phyloP scores from a whole-genome alignment of 2,329 filamentous ascomycete species.

The Coniochaeta sp. region DNA sequence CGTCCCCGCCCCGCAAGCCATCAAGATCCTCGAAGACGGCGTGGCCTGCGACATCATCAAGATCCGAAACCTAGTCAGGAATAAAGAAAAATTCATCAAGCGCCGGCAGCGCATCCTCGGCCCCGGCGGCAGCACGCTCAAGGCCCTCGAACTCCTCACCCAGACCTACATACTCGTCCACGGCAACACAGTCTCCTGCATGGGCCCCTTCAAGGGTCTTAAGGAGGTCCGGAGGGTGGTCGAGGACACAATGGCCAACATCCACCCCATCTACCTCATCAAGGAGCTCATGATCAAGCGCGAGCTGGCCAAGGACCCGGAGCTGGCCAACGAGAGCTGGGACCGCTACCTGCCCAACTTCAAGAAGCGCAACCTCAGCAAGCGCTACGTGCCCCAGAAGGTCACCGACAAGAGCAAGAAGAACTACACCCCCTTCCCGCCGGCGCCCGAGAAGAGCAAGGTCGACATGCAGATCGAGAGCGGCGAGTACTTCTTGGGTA shows the following conservation, averaged over 20 bases:
- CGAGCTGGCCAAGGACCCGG: slow-evolving; percentile 72
- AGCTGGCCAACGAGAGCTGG: slow-evolving; percentile 83
- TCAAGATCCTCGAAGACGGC: slow-evolving; percentile 91
- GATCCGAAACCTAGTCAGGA: slow-evolving; percentile 80
- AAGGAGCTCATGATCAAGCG: slow-evolving; percentile 77
- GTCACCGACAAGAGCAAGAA: slow-evolving; percentile 93
- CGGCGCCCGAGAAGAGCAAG: slow-evolving; percentile 97
- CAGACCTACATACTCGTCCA: slow-evolving; percentile 91
- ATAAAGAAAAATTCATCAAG: slow-evolving; percentile 95
- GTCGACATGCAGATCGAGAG: slow-evolving; percentile 95
- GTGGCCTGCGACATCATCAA: slow-evolving; percentile 94
- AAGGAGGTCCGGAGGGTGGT: slow-evolving; percentile 88
- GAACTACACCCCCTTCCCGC: slow-evolving; percentile 93
- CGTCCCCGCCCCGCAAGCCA: slow-evolving; percentile 84
- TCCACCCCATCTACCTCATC: slow-evolving; percentile 84
- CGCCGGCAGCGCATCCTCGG: slow-evolving; percentile 86
- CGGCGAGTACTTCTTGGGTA: slow-evolving; percentile 92
- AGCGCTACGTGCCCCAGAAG: slow-evolving; percentile 72
- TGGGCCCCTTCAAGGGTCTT: slow-evolving; percentile 87
- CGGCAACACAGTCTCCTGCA: slow-evolving; percentile 86
- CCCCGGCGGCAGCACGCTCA: slow-evolving; percentile 84
- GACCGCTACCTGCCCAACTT: slow-evolving; percentile 95
- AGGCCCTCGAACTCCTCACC: slow-evolving; percentile 88
- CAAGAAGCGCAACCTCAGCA: slow-evolving; percentile 85
- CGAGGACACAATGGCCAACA: slow-evolving; percentile 94